Base-by-base conservation (phyloP, 1,139 yeast species). In the Candida albicans region DNA sequence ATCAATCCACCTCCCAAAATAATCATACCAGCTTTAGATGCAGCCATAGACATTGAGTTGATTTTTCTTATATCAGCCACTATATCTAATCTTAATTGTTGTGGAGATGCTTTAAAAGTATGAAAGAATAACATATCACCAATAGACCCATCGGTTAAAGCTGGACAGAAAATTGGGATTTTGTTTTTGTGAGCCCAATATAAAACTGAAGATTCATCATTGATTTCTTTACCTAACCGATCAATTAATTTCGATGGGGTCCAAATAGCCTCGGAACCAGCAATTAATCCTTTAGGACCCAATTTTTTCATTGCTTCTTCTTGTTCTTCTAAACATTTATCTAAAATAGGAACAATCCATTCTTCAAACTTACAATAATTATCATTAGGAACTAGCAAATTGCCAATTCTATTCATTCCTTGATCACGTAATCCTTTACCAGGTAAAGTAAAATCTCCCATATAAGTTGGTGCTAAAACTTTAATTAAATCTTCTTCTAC, bases 81-180 rank as follows among this genome's bases (percentile, higher is more conserved):
- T 55, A 93, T 84, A 65, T 93, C 99, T 42, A 93, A 73, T 62
- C 96, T 79, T 48, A 95, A 70, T 61, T 90, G 96, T 54, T 82
- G 82, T 38, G 97, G 97, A 37, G 96, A 84, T 1, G 96, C 79
- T 67, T 88, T 90, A 77, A 90, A 93, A 13, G 99, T 93, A 67
- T 93, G 98, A 85, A 95, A 93, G 65, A 93, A 93, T 47, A 93
- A 77, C 99, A 93, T 93, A 64, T 93, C 99, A 51, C 99, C 99
- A 57, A 93, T 85, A 38, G 97, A 89, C 12, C 99, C 99, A 68
- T 93, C 99, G 4, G 99, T 93, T 49, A 93, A 73, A 4, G 98
- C 95, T 22, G 99, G 99, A 67, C 98, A 93, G 67, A 93, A 93
- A 33, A 93, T 81, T 10, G 99, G 99, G 50, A 93, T 95, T 57